Evolutionary conservation across 75 land plant genomes (phyloP), one percentile per base, ranked within the genome.

Genomic region (Sequoia sempervirens): DNA sequence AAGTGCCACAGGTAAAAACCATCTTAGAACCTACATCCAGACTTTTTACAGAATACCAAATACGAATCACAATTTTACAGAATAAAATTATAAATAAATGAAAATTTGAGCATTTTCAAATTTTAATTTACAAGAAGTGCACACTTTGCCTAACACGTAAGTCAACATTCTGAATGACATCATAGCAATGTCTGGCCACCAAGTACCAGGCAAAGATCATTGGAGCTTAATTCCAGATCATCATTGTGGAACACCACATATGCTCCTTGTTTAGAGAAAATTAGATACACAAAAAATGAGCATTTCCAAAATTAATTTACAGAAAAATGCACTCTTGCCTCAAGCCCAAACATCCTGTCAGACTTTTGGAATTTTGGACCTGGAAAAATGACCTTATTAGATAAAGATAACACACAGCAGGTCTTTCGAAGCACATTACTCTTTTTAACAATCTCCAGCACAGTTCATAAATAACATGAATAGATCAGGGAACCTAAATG

Each of bases 221-320:
- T 23, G 36, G 14, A 70, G 73, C 73, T 70, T 61, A 61, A 6
- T 61, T 61, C 66, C 36, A 70, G 14, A 70, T 23, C 73, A 9
- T 70, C 14, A 70, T 32, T 70, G 4, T 32, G 12, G 37, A 70
- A 70, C 1, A 2, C 36, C 73, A 11, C 36, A 28, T 8, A 32
- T 10, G 14, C 36, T 30, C 14, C 12, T 70, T 11, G 9, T 30
- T 70, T 12, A 32, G 73, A 70, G 37, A 32, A 70, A 70, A 28
- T 23, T 30, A 70, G 12, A 32, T 70, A 70, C 66, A 70, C 36
- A 13, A 70, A 32, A 28, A 70, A 28, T 28, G 36, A 70, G 14
- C 73, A 70, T 70, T 70, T 81, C 40, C 82, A 81, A 81, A 81
- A 81, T 81, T 10, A 53, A 78, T 81, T 53, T 81, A 81, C 82